Evolutionary conservation across 2,329 filamentous ascomycete genomes (phyloP).

Genomic region (Peltaster fructicola): DNA sequence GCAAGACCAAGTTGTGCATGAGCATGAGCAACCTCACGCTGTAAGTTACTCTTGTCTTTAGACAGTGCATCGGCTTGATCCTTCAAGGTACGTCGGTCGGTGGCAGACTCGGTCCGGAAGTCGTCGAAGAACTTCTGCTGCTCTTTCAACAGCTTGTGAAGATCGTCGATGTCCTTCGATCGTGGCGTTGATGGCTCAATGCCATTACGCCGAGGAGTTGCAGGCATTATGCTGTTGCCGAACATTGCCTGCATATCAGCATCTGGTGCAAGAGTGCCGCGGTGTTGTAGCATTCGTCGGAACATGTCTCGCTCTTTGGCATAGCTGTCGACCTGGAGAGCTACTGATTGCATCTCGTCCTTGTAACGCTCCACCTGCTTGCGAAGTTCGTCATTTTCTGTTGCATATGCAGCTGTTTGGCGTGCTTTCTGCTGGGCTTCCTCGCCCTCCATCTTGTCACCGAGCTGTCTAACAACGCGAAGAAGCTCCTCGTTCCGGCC

Average conservation of each 20-base stretch:
- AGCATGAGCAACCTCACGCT: constrained; percentile 63
- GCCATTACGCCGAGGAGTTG: constrained; percentile 25
- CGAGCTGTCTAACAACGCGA: constrained; percentile 65
- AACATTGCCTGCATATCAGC: constrained; percentile 51
- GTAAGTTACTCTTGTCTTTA: constrained; percentile 62
- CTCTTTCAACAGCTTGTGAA: constrained; percentile 65
- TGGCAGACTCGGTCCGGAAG: constrained; percentile 69
- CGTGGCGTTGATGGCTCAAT: constrained; percentile 28
- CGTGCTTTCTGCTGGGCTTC: constrained; percentile 50
- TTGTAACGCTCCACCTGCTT: constrained; percentile 60
- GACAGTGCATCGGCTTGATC: constrained; percentile 70
- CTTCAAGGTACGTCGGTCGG: constrained; percentile 65
- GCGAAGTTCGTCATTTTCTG: constrained; percentile 54
- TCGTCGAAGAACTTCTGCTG: constrained; percentile 79
- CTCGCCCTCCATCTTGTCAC: constrained; percentile 78
- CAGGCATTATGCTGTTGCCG: constrained; percentile 44
- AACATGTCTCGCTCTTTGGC: constrained; percentile 96
- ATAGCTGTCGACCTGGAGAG: constrained; percentile 76
- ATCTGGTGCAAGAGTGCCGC: constrained; percentile 40
- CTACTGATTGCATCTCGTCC: constrained; percentile 69
- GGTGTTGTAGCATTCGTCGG: constrained; percentile 76
- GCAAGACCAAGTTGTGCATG: constrained; percentile 69
- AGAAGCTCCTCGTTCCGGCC: constrained; percentile 75
- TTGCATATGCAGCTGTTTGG: constrained; percentile 35
- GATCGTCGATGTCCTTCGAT: constrained; percentile 44